Percentiles rank a stretch among this genome's conserved stretches.
phyloP scores from a whole-genome alignment of 1,284 basidiomycete genomes.

The Heterobasidion parviporum region DNA sequence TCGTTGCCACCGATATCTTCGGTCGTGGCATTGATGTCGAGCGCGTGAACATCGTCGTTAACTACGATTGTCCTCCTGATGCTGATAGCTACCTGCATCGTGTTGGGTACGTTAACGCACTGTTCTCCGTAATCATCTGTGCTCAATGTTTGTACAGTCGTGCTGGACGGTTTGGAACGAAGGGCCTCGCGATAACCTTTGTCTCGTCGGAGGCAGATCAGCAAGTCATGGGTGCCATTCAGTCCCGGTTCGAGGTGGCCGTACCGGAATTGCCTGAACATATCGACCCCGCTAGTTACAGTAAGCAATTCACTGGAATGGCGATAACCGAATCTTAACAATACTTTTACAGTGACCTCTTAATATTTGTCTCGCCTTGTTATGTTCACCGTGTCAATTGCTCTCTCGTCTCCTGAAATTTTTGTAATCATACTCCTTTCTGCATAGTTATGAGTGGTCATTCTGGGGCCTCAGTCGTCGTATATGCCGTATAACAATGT shows the following conservation, averaged over 20 bases:
- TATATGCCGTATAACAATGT: no score
- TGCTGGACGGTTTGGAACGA: slow-evolving; percentile 98
- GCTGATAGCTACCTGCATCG: slow-evolving; percentile 98
- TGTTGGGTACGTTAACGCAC: slow-evolving; percentile 58
- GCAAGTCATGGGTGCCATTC: slow-evolving; percentile 89
- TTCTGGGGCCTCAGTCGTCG: no score
- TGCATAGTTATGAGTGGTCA: neutral
- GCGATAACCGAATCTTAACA: slow-evolving; percentile 2
- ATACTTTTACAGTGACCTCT: slow-evolving; percentile 26
- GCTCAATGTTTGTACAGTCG: slow-evolving; percentile 46
- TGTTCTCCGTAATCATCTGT: neutral
- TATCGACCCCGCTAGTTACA: slow-evolving; percentile 85
- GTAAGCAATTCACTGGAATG: slow-evolving; percentile 37
- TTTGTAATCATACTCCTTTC: neutral
- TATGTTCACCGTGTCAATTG: neutral
- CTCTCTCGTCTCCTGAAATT: neutral
- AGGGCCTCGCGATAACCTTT: slow-evolving; percentile 98
- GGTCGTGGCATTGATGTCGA: slow-evolving; percentile 97
- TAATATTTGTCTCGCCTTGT: slow-evolving; percentile 14
- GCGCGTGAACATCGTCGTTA: slow-evolving; percentile 94
- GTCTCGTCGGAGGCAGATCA: slow-evolving; percentile 89
- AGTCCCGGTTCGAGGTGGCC: slow-evolving; percentile 88
- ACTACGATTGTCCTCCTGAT: slow-evolving; percentile 93
- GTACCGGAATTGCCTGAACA: slow-evolving; percentile 89
- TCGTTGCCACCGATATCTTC: slow-evolving; percentile 97